These are phyloP conservation scores for Silene latifolia DNA, from an alignment of 148 eudicot species.

Conservation along the genomic window DNA sequence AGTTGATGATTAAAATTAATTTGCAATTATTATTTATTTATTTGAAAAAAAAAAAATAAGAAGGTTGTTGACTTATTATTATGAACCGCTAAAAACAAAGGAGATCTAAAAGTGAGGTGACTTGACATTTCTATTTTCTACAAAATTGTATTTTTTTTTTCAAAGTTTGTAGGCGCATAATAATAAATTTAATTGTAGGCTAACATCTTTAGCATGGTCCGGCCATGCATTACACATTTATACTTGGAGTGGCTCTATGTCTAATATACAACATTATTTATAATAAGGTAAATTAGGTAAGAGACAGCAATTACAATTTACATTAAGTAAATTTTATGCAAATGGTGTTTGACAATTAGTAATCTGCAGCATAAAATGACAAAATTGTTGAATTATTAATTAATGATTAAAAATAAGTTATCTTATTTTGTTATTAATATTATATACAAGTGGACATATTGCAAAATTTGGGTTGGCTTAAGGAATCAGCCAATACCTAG, in stretches of 20 bases:
- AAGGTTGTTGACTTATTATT: constrained; percentile 21
- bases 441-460: constrained; percentile 5
- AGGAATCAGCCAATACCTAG: not conserved
- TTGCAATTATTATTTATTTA: constrained; percentile 11
- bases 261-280: too few relatives aligned
- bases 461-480: not conserved
- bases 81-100: constrained; percentile 8
- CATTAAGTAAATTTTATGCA: not conserved
- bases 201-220: constrained; percentile 24
- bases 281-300: too few relatives aligned
- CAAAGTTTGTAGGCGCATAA: constrained; percentile 30
- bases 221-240: not conserved
- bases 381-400: too few relatives aligned
- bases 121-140: not conserved
- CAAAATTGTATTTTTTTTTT: not conserved
- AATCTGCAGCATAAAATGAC: too few relatives aligned
- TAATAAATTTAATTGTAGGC: not conserved
- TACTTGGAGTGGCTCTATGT: too few relatives aligned
- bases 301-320: too few relatives aligned
- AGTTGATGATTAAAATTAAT: constrained; percentile 21
- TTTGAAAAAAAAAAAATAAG: constrained; percentile 4
- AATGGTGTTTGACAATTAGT: not conserved
- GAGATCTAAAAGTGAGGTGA: not conserved
- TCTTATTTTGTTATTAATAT: not conserved
- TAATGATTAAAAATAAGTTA: too few relatives aligned